Evolutionary conservation across 1,139 yeast genomes (phyloP).

Genomic region (Barnettozyma hawaiiensis): DNA sequence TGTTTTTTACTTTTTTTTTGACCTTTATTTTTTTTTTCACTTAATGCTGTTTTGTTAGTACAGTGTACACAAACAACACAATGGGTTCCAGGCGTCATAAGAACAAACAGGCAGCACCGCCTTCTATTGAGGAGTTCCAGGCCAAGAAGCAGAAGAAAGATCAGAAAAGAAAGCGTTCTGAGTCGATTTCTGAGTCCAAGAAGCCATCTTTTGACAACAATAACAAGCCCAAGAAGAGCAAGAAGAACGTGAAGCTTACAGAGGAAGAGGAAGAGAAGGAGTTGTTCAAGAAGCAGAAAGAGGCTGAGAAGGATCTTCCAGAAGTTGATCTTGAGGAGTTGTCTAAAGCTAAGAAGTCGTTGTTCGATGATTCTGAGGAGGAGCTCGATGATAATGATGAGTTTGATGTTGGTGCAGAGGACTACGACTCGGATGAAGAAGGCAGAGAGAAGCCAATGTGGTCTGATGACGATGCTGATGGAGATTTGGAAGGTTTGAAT

Average conservation of each 20-base stretch:
- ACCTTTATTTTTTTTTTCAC: background rate
- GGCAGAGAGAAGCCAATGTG: slow-evolving; percentile 68
- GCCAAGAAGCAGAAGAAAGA: slow-evolving; percentile 46
- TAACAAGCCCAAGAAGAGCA: slow-evolving; percentile 20
- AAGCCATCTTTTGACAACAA: slow-evolving; percentile 2
- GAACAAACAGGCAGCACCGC: slow-evolving; percentile 89
- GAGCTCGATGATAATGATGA: slow-evolving; percentile 48
- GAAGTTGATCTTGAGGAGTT: slow-evolving; percentile 63
- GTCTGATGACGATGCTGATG: slow-evolving; percentile 72
- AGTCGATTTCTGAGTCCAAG: slow-evolving; percentile 23
- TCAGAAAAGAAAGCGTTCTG: slow-evolving; percentile 29
- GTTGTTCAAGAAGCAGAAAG: slow-evolving; percentile 29
- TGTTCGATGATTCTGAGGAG: slow-evolving; percentile 70
- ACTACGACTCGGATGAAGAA: slow-evolving; percentile 48
- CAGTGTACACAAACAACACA: slow-evolving; percentile 15
- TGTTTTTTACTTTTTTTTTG: background rate
- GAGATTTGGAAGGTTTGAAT: slow-evolving; percentile 72
- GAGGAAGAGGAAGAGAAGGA: slow-evolving; percentile 28
- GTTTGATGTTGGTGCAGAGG: slow-evolving; percentile 40
- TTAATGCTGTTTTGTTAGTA: too few species aligned
- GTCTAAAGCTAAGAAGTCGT: slow-evolving; percentile 60
- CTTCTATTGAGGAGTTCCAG: slow-evolving; percentile 75
- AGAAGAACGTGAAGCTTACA: slow-evolving; percentile 25
- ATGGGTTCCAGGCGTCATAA: slow-evolving; percentile 89
- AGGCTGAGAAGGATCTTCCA: slow-evolving; percentile 46